These are phyloP conservation scores for Scytalidium lignicola DNA, from an alignment of 2,329 filamentous ascomycete genomes.

Conservation along the genomic window DNA sequence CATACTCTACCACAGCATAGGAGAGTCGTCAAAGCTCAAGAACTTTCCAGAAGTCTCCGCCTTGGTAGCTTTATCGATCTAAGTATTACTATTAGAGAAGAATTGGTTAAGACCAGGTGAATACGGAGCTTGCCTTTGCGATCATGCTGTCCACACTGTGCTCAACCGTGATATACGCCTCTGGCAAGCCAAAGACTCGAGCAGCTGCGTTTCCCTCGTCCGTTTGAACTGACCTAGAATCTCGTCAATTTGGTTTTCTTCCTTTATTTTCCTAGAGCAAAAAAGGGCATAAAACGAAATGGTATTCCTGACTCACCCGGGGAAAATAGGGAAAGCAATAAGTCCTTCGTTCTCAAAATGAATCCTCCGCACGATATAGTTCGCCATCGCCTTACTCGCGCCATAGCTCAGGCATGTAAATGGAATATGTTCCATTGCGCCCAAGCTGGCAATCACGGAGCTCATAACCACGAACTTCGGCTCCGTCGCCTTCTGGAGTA, in stretches of 20 bases:
- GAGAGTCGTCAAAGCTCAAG: constrained; percentile 15
- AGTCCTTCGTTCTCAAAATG: constrained; percentile 32
- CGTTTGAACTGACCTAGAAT: constrained; percentile 30
- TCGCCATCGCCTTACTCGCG: constrained; percentile 32
- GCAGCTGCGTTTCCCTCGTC: constrained; percentile 35
- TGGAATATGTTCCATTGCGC: constrained; percentile 8
- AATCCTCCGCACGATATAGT: constrained; percentile 29
- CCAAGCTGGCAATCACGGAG: constrained; percentile 14
- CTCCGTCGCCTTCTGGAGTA: constrained; percentile 30
- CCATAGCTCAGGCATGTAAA: constrained; percentile 32
- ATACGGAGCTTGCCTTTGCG: constrained; percentile 12
- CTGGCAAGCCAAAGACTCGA: constrained; percentile 18
- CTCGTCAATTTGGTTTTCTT: neutral
- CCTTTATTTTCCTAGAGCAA: neutral
- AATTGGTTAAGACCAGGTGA: neutral
- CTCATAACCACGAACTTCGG: constrained; percentile 34
- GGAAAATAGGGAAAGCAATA: constrained; percentile 22
- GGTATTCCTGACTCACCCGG: constrained; percentile 20
- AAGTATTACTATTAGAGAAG: neutral
- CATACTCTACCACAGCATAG: too few relatives aligned
- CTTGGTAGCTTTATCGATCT: constrained; percentile 33
- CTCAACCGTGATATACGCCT: constrained; percentile 28
- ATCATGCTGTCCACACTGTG: constrained; percentile 27
- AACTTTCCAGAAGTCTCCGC: constrained; percentile 22
- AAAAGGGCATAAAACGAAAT: constrained; percentile 12